Conservation (phyloP, 2,329 filamentous ascomycete species). For the Tolypocladium ovalisporum region DNA sequence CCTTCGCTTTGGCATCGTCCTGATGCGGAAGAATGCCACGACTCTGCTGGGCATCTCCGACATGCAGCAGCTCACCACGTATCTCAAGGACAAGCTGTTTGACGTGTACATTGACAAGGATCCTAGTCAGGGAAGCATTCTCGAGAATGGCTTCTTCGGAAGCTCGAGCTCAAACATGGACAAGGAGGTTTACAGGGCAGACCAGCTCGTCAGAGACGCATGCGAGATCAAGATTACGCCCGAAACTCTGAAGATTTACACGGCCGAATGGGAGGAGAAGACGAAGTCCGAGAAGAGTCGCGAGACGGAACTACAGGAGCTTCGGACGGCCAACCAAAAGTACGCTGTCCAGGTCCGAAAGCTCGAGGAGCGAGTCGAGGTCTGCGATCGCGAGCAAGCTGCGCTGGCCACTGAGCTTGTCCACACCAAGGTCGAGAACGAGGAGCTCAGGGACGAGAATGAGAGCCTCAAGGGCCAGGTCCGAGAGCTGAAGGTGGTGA, state of each 20-base stretch:
- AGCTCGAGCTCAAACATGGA: slow-evolving; percentile 80
- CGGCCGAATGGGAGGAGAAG: slow-evolving; percentile 85
- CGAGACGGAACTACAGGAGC: slow-evolving; percentile 66
- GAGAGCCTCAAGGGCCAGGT: slow-evolving; percentile 81
- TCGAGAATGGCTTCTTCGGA: slow-evolving; percentile 96
- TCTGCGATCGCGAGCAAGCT: slow-evolving; percentile 83
- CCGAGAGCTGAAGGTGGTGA: slow-evolving; percentile 70
- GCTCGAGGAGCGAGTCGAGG: slow-evolving; percentile 79
- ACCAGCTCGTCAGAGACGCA: slow-evolving; percentile 86
- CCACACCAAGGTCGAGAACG: slow-evolving; percentile 85
- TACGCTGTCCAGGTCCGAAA: slow-evolving; percentile 69
- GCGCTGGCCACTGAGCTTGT: slow-evolving; percentile 85
- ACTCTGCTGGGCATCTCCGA: slow-evolving; percentile 75
- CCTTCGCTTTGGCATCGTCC: slow-evolving; percentile 83
- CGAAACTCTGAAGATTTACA: slow-evolving; percentile 71
- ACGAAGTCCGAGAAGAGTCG: slow-evolving; percentile 71
- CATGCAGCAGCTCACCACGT: slow-evolving; percentile 79
- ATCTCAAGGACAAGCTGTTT: slow-evolving; percentile 88
- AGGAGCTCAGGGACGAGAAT: slow-evolving; percentile 79
- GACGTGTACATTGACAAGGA: slow-evolving; percentile 95
- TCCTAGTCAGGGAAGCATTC: slow-evolving; percentile 81
- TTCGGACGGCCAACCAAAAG: slow-evolving; percentile 55
- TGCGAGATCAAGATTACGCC: slow-evolving; percentile 78
- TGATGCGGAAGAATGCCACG: slow-evolving; percentile 89
- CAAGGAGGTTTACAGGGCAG: slow-evolving; percentile 91